A percentile compares a stretch with the other conserved stretches of the same genome.
These are phyloP conservation scores for Lachancea nothofagi DNA, from an alignment of 805 yeast species.

Conservation along the genomic window DNA sequence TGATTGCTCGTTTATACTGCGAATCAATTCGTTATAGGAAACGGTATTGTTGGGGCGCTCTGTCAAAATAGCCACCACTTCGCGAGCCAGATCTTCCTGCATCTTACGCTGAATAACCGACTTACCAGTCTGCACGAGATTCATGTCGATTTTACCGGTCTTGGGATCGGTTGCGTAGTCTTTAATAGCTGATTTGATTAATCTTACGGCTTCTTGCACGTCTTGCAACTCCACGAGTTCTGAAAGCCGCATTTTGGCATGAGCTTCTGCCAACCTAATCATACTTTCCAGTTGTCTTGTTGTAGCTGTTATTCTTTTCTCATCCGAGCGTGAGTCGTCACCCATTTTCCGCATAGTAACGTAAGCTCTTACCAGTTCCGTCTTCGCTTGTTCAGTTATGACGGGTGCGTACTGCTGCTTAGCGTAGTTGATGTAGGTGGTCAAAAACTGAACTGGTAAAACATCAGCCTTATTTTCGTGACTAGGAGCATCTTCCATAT, in stretches of 20 bases:
- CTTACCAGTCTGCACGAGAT: constrained; percentile 91
- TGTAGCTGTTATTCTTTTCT: constrained; percentile 93
- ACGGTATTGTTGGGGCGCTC: constrained; percentile 45
- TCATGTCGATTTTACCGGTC: constrained; percentile 97
- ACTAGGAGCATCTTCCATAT: constrained; percentile 79
- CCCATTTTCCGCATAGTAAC: constrained; percentile 94
- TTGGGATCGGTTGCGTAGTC: constrained; percentile 97
- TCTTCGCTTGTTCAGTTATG: constrained; percentile 73
- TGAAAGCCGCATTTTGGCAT: constrained; percentile 90
- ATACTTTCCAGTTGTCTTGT: constrained; percentile 94
- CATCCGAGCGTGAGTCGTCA: constrained; percentile 80
- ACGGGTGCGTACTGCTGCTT: constrained; percentile 78
- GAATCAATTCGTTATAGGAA: constrained; percentile 52
- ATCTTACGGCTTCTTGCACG: constrained; percentile 88
- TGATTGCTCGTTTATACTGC: constrained; percentile 53
- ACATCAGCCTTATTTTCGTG: constrained; percentile 63
- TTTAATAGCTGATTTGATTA: constrained; percentile 89
- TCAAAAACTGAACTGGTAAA: constrained; percentile 80
- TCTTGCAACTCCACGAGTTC: constrained; percentile 66
- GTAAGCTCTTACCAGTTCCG: constrained; percentile 77
- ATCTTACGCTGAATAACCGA: constrained; percentile 77
- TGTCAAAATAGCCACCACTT: constrained; percentile 50
- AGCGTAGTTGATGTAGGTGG: constrained; percentile 90
- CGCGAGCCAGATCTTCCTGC: constrained; percentile 66
- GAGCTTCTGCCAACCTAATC: constrained; percentile 94